Percentiles rank a stretch among this genome's conserved stretches.
phyloP scores from a whole-genome alignment of 2,329 filamentous ascomycete genomes.

The Aspergillus puulaauensis region DNA sequence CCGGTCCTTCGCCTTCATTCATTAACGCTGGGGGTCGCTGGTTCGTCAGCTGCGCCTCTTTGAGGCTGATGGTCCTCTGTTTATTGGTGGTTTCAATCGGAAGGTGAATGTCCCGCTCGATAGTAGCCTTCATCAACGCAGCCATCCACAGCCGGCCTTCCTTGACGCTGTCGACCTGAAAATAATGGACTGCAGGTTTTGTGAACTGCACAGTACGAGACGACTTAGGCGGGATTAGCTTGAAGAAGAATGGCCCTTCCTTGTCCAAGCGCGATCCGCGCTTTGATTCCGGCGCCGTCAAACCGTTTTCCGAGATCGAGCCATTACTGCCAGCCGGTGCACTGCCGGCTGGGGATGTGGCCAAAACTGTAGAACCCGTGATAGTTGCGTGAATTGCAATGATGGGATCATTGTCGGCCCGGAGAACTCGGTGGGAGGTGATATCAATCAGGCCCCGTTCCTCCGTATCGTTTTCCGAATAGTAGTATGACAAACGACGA shows the following conservation, averaged over 20 bases:
- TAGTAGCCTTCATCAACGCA: slow-evolving; percentile 97
- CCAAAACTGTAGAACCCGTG: slow-evolving; percentile 75
- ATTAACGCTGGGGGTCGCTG: slow-evolving; percentile 88
- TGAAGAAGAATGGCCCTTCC: slow-evolving; percentile 93
- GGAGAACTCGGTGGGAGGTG: slow-evolving; percentile 93
- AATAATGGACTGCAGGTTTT: slow-evolving; percentile 95
- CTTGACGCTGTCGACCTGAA: slow-evolving; percentile 87
- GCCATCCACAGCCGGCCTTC: slow-evolving; percentile 97
- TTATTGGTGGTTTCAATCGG: slow-evolving; percentile 90
- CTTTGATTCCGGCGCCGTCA: slow-evolving; percentile 27
- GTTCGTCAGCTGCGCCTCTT: slow-evolving; percentile 82
- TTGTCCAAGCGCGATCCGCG: slow-evolving; percentile 40
- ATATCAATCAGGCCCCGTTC: slow-evolving; percentile 98
- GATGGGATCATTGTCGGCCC: slow-evolving; percentile 85
- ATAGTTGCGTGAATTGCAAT: slow-evolving; percentile 89
- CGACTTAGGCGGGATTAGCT: slow-evolving; percentile 85
- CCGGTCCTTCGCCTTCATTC: slow-evolving; percentile 47
- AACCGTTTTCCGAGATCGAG: slow-evolving; percentile 32
- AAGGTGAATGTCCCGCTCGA: slow-evolving; percentile 78
- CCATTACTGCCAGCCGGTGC: slow-evolving; percentile 37
- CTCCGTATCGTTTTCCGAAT: slow-evolving; percentile 85
- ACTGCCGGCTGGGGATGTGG: slow-evolving; percentile 53
- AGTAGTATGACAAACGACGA: slow-evolving; percentile 90
- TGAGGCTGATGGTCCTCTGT: slow-evolving; percentile 91
- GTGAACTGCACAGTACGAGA: slow-evolving; percentile 95